Base-by-base conservation (phyloP, 352 stramenopile species). In the Blastocystis hominis region DNA sequence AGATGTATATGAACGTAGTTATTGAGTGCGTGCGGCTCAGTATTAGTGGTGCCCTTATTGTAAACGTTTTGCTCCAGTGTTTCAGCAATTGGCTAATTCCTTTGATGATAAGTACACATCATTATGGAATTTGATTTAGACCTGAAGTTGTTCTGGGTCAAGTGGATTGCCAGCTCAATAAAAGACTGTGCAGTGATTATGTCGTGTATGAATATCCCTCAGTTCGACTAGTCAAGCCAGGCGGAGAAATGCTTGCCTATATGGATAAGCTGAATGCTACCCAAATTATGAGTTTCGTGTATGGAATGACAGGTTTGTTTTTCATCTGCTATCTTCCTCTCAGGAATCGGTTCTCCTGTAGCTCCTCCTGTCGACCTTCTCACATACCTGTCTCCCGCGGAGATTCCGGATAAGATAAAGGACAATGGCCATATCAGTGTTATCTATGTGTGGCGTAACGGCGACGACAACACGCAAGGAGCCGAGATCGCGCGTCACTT, bases 341-440 rank as follows among this genome's bases (percentile, higher is more conserved):
- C 40, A 72, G 62, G 44, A 7, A 40, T 47, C 24, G 24, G 20
- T 15, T 20, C 44, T 6, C 62, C 62, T 10, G 30, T 84, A 1
- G 72, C 72, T 69, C 53, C 56, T 1, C 47, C 72, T n/a, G 72
- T 84, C 20, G 72, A 84, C 15, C 44, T 84, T 4, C n/a, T 84
- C 3, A 34, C 9, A 54, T 53, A 50, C 13, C 34, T 84, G 3
- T n/a, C 50, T 3, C 4, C 10, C 17, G 40, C n/a, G 3, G 44
- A 38, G 30, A 10, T 84, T 3, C 17, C 17, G 20, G 5, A 64
- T 13, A 17, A 36, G 30, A 34, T 84, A 7, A 13, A 40, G 20
- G 30, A 68, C 34, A 9, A 15, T 4, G 40, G 24, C 7, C 9
- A 50, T 15, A 84, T 30, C 4, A 47, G 20, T 1, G 36, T 84